A percentile compares a stretch with the other conserved stretches of the same genome.
Conservation (phyloP, 495 filamentous ascomycete genomes). For the Podospora comata region DNA sequence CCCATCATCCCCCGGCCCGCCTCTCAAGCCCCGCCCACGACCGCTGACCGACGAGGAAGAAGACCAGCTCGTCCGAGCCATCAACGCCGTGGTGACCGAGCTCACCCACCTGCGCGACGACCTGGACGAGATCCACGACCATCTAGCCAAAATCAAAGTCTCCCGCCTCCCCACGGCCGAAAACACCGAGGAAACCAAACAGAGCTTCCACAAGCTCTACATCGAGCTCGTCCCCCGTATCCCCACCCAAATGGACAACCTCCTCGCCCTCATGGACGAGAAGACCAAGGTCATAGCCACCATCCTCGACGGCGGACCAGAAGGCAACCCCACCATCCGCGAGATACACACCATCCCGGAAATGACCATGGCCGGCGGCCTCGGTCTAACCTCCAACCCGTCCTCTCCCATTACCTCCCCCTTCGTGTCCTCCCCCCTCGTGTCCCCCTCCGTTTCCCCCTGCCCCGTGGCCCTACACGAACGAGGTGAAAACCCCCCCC, state of each 20-base stretch:
- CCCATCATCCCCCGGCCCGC: background rate
- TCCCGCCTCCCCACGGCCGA: background rate
- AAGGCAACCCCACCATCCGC: background rate
- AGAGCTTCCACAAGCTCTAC: background rate
- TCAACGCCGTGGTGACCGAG: slow-evolving; percentile 1
- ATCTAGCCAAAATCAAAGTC: background rate
- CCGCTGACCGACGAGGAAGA: slow-evolving; percentile 1
- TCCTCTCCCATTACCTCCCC: background rate
- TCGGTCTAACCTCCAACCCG: background rate
- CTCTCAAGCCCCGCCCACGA: background rate
- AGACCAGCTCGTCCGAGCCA: background rate
- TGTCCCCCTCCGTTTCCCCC: background rate
- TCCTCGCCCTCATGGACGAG: background rate
- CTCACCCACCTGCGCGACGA: slow-evolving; percentile 3
- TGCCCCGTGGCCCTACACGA: no score
- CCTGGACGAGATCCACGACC: background rate
- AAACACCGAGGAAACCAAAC: background rate
- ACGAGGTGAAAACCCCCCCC: no score
- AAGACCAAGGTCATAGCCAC: background rate
- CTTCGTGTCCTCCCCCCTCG: background rate
- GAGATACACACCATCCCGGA: background rate
- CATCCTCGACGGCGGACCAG: background rate
- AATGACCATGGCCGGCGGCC: background rate
- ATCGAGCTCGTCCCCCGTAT: background rate
- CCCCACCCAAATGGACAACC: background rate